phyloP scores from a whole-genome alignment of 129 eudicot genomes.

The Scalesia atractyloides region DNA sequence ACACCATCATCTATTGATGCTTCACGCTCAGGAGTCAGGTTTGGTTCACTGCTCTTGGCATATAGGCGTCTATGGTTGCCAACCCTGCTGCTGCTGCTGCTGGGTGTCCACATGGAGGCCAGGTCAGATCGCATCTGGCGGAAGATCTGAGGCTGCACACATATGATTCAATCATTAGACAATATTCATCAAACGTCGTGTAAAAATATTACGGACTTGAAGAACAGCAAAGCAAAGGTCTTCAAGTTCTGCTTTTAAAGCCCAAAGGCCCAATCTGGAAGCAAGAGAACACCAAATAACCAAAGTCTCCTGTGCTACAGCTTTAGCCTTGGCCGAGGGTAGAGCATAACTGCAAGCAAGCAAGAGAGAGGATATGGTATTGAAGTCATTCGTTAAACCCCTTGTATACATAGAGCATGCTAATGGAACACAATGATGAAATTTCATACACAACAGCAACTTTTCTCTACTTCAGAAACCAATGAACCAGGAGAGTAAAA shows the following conservation, averaged over 20 bases:
- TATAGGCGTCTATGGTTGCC: slow-evolving; percentile 61
- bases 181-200: slow-evolving; percentile 4
- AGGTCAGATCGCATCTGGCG: slow-evolving; percentile 82
- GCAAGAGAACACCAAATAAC: slow-evolving; percentile 99
- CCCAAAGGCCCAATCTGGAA: slow-evolving; percentile 95
- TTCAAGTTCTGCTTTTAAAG: slow-evolving; percentile 95
- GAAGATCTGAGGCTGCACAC: slow-evolving; percentile 83
- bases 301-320: slow-evolving; percentile 95
- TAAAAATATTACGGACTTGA: slow-evolving; percentile 35
- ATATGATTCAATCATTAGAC: slow-evolving; percentile 14
- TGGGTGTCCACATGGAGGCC: slow-evolving; percentile 89
- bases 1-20: slow-evolving; percentile 43
- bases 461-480: neutral
- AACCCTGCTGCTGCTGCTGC: slow-evolving; percentile 48
- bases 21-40: slow-evolving; percentile 38
- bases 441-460: neutral
- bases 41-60: slow-evolving; percentile 41
- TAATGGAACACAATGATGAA: neutral
- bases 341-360: slow-evolving; percentile 73
- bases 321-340: slow-evolving; percentile 81
- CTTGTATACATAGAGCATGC: neutral
- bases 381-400: neutral
- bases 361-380: neutral
- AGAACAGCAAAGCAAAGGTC: slow-evolving; percentile 97
- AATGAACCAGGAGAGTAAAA: neutral